A percentile compares a stretch with the other conserved stretches of the same genome.
Evolutionary conservation across 2,329 filamentous ascomycete species (phyloP).

Genomic region (Beauveria sp.): DNA sequence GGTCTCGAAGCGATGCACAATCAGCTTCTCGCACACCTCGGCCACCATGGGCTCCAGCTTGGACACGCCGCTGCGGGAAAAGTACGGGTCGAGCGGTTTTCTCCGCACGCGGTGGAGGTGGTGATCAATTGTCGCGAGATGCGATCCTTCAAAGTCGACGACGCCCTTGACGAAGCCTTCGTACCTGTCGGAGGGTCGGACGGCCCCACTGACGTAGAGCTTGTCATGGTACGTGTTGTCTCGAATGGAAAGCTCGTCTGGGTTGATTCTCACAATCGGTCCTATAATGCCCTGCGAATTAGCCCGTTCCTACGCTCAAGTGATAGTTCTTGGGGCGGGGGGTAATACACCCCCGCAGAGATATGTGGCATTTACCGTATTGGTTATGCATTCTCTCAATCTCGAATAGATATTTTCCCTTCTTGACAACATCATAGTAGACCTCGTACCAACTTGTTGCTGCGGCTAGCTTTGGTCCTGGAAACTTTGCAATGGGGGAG

Average conservation of each 20-base stretch:
- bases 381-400: no score
- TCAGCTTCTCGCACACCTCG: neutral
- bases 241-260: neutral
- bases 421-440: neutral
- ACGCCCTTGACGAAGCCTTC: neutral
- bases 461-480: neutral
- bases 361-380: no score
- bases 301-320: no score
- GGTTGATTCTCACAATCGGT: neutral
- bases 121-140: neutral
- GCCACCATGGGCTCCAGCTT: neutral
- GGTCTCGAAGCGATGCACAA: neutral
- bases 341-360: no score
- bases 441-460: neutral
- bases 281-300: neutral
- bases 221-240: neutral
- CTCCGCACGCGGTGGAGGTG: neutral
- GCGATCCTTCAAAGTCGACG: neutral
- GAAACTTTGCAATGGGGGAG: neutral
- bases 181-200: neutral
- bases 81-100: neutral
- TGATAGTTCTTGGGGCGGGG: no score
- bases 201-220: neutral
- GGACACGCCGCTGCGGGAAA: neutral
- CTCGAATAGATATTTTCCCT: neutral